phyloP scores from a whole-genome alignment of 768 basidiomycete genomes.

The Hericium coralloides region DNA sequence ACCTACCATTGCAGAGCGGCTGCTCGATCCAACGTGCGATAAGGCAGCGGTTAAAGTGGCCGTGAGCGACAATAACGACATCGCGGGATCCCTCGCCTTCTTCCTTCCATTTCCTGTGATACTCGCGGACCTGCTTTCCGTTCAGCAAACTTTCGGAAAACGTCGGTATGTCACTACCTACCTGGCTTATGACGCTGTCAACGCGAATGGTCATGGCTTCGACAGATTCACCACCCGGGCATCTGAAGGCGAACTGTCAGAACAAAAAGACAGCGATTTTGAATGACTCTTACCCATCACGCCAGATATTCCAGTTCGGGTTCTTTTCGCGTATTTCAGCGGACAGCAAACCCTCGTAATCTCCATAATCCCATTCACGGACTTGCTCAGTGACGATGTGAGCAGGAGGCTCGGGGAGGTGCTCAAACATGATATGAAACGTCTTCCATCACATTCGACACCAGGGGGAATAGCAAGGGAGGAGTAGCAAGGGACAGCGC shows the following conservation, averaged over 20 bases:
- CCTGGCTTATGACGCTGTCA: constrained; percentile 67
- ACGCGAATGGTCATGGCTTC: constrained; percentile 74
- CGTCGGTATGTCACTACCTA: constrained; percentile 17
- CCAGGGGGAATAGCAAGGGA: no score
- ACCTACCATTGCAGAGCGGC: constrained; percentile 46
- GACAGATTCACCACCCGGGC: constrained; percentile 81
- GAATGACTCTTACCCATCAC: constrained; percentile 50
- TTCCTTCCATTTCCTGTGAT: constrained; percentile 63
- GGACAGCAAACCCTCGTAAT: constrained; percentile 78
- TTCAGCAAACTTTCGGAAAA: not conserved
- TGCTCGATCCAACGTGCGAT: constrained; percentile 79
- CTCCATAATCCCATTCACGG: constrained; percentile 87
- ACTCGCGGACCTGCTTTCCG: constrained; percentile 50
- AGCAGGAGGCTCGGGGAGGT: constrained; percentile 35
- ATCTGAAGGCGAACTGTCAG: constrained; percentile 33
- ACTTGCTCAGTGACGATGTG: constrained; percentile 57
- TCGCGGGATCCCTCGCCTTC: constrained; percentile 62
- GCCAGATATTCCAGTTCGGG: constrained; percentile 75
- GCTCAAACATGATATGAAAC: constrained; percentile 69
- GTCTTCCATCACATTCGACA: constrained; percentile 31
- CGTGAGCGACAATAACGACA: constrained; percentile 86
- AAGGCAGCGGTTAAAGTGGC: constrained; percentile 69
- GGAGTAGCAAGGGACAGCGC: no score
- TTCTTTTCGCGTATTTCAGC: constrained; percentile 63
- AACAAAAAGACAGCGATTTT: not conserved